Evolutionary conservation across 768 basidiomycete species (phyloP).

Genomic region (Auriculariales sp.): DNA sequence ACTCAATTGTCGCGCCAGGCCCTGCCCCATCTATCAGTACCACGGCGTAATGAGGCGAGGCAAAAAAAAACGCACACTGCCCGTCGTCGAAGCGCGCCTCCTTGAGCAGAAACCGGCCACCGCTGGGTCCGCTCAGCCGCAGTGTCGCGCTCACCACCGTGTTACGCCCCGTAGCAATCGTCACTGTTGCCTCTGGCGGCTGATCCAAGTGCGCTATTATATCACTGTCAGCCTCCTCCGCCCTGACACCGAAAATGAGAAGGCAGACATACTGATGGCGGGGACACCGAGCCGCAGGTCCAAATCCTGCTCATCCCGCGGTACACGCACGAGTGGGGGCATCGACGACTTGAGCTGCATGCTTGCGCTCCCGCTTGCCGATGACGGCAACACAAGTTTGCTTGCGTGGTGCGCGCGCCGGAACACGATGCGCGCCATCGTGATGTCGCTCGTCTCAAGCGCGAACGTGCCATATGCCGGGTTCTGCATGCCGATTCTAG

Average conservation of each 20-base stretch:
- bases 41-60: not conserved
- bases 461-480: constrained; percentile 54
- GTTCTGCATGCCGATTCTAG: constrained; percentile 29
- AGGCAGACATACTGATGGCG: constrained; percentile 5
- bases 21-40: not conserved
- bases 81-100: constrained; percentile 3
- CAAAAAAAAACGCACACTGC: constrained; percentile 1
- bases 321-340: constrained; percentile 41
- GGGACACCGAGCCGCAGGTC: constrained; percentile 37
- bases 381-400: not conserved
- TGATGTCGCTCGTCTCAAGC: constrained; percentile 53
- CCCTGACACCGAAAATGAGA: not conserved
- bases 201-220: constrained; percentile 50
- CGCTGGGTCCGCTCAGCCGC: constrained; percentile 39
- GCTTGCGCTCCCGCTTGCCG: not conserved
- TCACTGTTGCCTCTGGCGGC: constrained; percentile 36
- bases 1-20: constrained; percentile 3
- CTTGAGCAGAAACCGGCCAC: constrained; percentile 11
- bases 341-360: constrained; percentile 13
- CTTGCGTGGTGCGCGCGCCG: constrained; percentile 30
- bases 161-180: constrained; percentile 58
- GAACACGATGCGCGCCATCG: constrained; percentile 46
- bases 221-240: not conserved
- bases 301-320: constrained; percentile 45
- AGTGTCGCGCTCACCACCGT: constrained; percentile 37